These are phyloP conservation scores for Leishmania arabica DNA, from an alignment of 208 protist genomes.

Conservation along the genomic window DNA sequence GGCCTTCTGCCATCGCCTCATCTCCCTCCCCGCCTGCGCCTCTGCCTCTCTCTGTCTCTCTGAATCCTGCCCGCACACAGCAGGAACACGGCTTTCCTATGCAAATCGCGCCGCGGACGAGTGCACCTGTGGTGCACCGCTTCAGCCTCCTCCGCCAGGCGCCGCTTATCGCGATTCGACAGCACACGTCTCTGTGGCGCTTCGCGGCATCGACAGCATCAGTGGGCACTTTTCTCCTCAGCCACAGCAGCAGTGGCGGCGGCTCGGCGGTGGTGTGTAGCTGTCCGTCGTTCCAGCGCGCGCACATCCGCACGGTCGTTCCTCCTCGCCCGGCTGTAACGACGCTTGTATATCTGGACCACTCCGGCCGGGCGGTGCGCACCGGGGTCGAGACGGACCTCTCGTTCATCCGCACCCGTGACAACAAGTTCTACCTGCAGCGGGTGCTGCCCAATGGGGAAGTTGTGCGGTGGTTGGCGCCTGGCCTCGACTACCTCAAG, in stretches of 20 bases:
- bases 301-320: slow-evolving; percentile 78
- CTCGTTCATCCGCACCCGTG: slow-evolving; percentile 80
- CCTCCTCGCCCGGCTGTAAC: slow-evolving; percentile 81
- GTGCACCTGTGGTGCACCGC: neutral
- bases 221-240: neutral
- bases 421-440: slow-evolving; percentile 93
- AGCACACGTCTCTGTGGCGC: neutral
- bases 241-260: slow-evolving; percentile 1
- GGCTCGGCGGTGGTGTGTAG: neutral
- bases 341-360: slow-evolving; percentile 80
- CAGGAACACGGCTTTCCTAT: slow-evolving; percentile 2
- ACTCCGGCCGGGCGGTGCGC: slow-evolving; percentile 58
- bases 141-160: neutral
- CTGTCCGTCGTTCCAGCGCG: slow-evolving; percentile 7
- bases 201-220: slow-evolving; percentile 1
- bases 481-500: slow-evolving; percentile 82
- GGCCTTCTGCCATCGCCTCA: neutral
- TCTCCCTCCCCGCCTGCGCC: neutral
- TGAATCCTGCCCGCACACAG: neutral
- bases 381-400: slow-evolving; percentile 71
- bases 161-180: neutral
- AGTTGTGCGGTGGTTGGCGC: slow-evolving; percentile 81
- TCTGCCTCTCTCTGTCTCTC: neutral
- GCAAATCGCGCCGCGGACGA: neutral
- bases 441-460: slow-evolving; percentile 79